phyloP scores from a whole-genome alignment of 2,329 filamentous ascomycete genomes.

The Emericellopsis cladophorae region DNA sequence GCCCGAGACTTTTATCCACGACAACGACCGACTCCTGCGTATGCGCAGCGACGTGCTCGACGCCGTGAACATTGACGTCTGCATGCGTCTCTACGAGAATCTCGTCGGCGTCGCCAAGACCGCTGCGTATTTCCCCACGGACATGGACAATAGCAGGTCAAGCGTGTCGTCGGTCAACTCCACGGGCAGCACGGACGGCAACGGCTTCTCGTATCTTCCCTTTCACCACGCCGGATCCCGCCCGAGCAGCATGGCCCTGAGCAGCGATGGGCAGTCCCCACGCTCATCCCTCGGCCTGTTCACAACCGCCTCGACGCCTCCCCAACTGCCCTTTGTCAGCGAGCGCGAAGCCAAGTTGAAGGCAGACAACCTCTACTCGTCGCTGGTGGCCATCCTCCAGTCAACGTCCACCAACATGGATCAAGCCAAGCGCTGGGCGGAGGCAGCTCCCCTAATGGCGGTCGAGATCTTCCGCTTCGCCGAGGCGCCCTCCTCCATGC shows the following conservation, averaged over 20 bases:
- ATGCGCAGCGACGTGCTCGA: conserved; percentile 49
- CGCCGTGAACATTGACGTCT: conserved; percentile 50
- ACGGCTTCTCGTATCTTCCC: conserved; percentile 35
- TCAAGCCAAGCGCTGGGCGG: conserved; percentile 35
- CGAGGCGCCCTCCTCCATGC: conserved; percentile 33
- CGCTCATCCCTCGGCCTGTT: neutral
- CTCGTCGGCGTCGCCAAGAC: conserved; percentile 31
- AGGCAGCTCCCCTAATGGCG: conserved; percentile 38
- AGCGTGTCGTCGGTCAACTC: neutral
- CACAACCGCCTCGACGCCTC: conserved; percentile 19
- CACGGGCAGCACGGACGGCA: conserved; percentile 2
- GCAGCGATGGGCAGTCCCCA: conserved; percentile 34
- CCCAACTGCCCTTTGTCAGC: conserved; percentile 7
- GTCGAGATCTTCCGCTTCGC: conserved; percentile 47
- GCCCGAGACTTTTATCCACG: conserved; percentile 51
- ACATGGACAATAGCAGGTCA: neutral
- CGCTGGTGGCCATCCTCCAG: conserved; percentile 41
- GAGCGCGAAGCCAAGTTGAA: conserved; percentile 25
- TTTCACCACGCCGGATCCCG: conserved; percentile 24
- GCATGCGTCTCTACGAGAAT: conserved; percentile 46
- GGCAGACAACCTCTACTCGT: conserved; percentile 35
- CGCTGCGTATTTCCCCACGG: conserved; percentile 11
- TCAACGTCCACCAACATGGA: conserved; percentile 29
- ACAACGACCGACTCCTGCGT: conserved; percentile 50
- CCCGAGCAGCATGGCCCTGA: conserved; percentile 39